These are phyloP conservation scores for Setomelanomma holmii DNA, from an alignment of 2,329 filamentous ascomycete species.

Conservation along the genomic window DNA sequence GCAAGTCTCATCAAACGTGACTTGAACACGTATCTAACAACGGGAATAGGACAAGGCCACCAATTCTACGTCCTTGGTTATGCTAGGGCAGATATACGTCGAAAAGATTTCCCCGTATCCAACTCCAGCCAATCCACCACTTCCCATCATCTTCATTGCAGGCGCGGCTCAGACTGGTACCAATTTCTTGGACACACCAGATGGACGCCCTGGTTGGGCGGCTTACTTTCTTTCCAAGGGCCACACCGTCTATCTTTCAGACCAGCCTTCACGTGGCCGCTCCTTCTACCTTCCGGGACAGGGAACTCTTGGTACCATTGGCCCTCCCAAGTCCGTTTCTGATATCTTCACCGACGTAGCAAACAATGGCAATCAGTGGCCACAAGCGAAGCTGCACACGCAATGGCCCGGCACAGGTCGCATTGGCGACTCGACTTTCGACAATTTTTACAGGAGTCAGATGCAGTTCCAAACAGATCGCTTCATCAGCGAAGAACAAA, in stretches of 20 bases:
- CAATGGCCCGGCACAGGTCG: slow-evolving; percentile 50
- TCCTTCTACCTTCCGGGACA: slow-evolving; percentile 41
- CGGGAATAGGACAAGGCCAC: slow-evolving; percentile 5
- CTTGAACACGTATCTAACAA: slow-evolving; percentile 1
- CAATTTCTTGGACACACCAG: slow-evolving; percentile 52
- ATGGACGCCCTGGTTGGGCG: slow-evolving; percentile 59
- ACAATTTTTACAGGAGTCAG: slow-evolving; percentile 56
- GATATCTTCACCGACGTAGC: slow-evolving; percentile 11
- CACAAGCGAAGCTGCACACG: slow-evolving; percentile 52
- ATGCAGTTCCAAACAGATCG: slow-evolving; percentile 37
- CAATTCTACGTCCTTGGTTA: slow-evolving; percentile 7
- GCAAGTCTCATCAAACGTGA: slow-evolving; percentile 5
- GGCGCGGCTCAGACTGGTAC: slow-evolving; percentile 25
- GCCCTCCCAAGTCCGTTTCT: slow-evolving; percentile 3
- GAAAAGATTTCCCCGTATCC: slow-evolving; percentile 13
- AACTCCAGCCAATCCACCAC: background rate
- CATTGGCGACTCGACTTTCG: slow-evolving; percentile 57
- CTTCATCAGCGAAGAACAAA: slow-evolving; percentile 37
- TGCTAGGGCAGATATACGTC: slow-evolving; percentile 14
- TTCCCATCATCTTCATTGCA: slow-evolving; percentile 17
- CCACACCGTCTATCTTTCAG: slow-evolving; percentile 57
- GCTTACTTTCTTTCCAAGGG: slow-evolving; percentile 55
- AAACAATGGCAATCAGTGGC: slow-evolving; percentile 37
- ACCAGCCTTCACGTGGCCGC: slow-evolving; percentile 55
- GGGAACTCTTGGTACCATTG: background rate